These are phyloP conservation scores for Ustilago cynodontis DNA, from an alignment of 1,284 basidiomycete species.

Conservation along the genomic window DNA sequence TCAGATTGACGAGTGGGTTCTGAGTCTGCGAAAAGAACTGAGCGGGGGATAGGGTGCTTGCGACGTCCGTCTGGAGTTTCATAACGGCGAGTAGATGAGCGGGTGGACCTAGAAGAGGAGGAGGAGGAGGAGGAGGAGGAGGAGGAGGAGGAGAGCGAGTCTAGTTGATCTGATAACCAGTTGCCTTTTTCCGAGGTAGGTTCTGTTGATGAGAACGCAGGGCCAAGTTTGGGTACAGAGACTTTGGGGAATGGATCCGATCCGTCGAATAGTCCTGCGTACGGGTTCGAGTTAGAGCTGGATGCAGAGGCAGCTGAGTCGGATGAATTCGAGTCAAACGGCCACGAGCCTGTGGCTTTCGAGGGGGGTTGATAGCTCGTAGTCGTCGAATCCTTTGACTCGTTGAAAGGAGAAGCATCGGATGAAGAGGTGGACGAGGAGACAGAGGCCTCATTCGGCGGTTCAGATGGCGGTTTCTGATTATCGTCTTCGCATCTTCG, in stretches of 20 bases:
- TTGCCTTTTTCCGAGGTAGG: slow-evolving; percentile 3
- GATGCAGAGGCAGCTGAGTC: background rate
- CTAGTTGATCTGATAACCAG: slow-evolving; percentile 43
- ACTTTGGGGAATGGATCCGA: slow-evolving; percentile 40
- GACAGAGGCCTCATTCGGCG: slow-evolving; percentile 7
- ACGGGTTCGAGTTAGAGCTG: slow-evolving; percentile 24
- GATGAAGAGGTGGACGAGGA: slow-evolving; percentile 5
- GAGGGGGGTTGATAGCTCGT: slow-evolving; percentile 28
- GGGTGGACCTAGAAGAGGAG: slow-evolving; percentile 12
- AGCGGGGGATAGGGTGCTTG: slow-evolving; percentile 31
- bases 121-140: slow-evolving; percentile 29
- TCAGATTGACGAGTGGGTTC: slow-evolving; percentile 25
- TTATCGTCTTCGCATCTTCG: slow-evolving; percentile 25
- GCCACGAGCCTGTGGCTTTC: slow-evolving; percentile 19
- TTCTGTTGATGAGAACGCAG: background rate
- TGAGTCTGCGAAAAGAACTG: slow-evolving; percentile 43
- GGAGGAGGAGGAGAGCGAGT: slow-evolving; percentile 28
- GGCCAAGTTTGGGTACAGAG: background rate
- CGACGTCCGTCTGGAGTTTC: slow-evolving; percentile 7
- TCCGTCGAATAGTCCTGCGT: slow-evolving; percentile 38
- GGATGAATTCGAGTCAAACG: slow-evolving; percentile 11
- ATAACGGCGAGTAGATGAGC: slow-evolving; percentile 8
- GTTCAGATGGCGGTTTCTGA: slow-evolving; percentile 13
- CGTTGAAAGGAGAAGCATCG: background rate
- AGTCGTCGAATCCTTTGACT: background rate